Conservation (phyloP, 192 early-diverging fungal genomes). For the Coemansia sp. region DNA sequence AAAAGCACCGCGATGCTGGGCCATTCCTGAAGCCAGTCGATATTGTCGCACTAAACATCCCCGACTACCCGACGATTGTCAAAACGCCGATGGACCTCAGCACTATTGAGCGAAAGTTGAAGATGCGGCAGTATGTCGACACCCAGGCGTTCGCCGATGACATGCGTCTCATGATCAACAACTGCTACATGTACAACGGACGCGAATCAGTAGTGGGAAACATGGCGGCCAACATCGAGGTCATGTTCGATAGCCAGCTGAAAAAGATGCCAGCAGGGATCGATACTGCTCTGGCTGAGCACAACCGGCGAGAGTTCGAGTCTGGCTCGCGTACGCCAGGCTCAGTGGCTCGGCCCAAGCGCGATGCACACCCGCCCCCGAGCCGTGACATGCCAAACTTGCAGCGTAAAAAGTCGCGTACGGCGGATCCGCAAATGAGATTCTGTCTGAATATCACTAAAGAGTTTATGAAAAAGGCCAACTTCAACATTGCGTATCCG, state of each 20-base stretch:
- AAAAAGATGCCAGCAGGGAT: conserved; percentile 68
- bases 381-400: conserved; percentile 52
- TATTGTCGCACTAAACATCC: conserved; percentile 72
- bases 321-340: conserved; percentile 36
- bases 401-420: conserved; percentile 50
- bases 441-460: conserved; percentile 64
- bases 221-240: conserved; percentile 70
- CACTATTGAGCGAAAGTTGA: conserved; percentile 73
- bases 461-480: conserved; percentile 70
- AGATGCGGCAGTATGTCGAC: conserved; percentile 60
- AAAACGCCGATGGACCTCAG: conserved; percentile 79
- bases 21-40: conserved; percentile 89
- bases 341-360: conserved; percentile 65
- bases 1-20: conserved; percentile 78
- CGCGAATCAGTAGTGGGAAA: conserved; percentile 68
- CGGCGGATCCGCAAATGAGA: conserved; percentile 61
- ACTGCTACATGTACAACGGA: conserved; percentile 83
- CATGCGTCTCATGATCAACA: conserved; percentile 73
- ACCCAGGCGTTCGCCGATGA: conserved; percentile 71
- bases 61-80: conserved; percentile 74
- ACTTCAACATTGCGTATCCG: conserved; percentile 69
- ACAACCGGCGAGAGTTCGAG: conserved; percentile 42
- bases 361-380: conserved; percentile 64
- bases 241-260: conserved; percentile 67
- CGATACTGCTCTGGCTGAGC: conserved; percentile 55